These are phyloP conservation scores for Raddia guianensis DNA, from an alignment of 176 grass and related monocot species.

Conservation along the genomic window DNA sequence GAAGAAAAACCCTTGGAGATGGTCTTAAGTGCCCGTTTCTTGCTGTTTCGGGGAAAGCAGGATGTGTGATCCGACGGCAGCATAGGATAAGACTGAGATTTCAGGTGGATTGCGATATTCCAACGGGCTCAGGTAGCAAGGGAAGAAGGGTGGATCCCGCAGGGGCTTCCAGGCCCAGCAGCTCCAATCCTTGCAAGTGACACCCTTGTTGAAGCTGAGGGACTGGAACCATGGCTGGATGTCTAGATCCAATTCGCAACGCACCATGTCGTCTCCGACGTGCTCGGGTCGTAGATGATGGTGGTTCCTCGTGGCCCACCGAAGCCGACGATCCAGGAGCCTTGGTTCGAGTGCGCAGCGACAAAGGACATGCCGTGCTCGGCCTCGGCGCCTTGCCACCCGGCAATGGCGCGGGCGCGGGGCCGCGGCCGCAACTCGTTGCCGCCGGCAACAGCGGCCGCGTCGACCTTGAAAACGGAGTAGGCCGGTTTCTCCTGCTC, in stretches of 20 bases:
- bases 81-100: neutral
- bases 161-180: neutral
- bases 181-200: no score
- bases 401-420: neutral
- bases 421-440: no score
- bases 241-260: neutral
- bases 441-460: no score
- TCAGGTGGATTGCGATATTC: neutral
- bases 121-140: constrained; percentile 6
- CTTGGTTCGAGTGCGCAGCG: neutral
- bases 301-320: neutral
- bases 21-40: constrained; percentile 33
- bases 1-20: no score
- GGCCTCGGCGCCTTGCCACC: no score
- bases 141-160: constrained; percentile 17
- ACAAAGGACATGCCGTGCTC: constrained; percentile 6
- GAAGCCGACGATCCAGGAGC: constrained; percentile 5
- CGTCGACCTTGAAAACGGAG: neutral
- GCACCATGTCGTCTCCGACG: neutral
- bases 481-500: neutral
- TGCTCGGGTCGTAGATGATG: constrained; percentile 11
- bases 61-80: neutral
- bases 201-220: neutral
- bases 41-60: neutral
- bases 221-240: constrained; percentile 11